Conservation (phyloP, 768 basidiomycete genomes). For the Saitozyma sp. region DNA sequence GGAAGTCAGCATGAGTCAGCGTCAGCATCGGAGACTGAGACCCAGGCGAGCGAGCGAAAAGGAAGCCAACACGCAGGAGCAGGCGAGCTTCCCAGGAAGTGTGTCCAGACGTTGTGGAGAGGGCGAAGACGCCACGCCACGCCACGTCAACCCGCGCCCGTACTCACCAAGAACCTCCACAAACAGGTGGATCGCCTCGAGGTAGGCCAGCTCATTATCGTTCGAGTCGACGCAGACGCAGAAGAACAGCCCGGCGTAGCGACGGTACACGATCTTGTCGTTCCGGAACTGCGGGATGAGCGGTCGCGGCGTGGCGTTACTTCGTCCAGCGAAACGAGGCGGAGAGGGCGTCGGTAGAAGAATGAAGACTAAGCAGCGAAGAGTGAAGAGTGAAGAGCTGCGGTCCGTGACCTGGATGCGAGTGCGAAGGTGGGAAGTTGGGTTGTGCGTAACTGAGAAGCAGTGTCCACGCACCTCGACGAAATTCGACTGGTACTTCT, state of each 20-base stretch:
- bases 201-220: conserved; percentile 94
- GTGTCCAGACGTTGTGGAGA: too few species aligned
- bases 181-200: conserved; percentile 97
- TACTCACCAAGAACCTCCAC: conserved; percentile 89
- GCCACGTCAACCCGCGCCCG: neutral
- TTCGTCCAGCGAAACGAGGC: neutral
- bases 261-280: conserved; percentile 94
- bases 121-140: neutral
- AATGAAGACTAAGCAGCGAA: neutral
- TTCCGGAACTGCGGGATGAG: conserved; percentile 74
- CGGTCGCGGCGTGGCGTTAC: neutral
- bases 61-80: too few species aligned
- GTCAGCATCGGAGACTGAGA: too few species aligned
- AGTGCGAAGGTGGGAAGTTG: neutral
- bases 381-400: neutral
- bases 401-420: neutral
- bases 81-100: too few species aligned
- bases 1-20: conserved; percentile 8
- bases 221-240: conserved; percentile 96
- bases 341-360: neutral
- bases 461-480: conserved; percentile 71
- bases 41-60: too few species aligned
- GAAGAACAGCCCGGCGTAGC: conserved; percentile 97
- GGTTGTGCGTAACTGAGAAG: too few species aligned
- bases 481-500: conserved; percentile 99